A percentile compares a stretch with the other conserved stretches of the same genome.
These are phyloP conservation scores for Aleurites moluccanus DNA, from an alignment of 441 rosid genomes.

Conservation along the genomic window DNA sequence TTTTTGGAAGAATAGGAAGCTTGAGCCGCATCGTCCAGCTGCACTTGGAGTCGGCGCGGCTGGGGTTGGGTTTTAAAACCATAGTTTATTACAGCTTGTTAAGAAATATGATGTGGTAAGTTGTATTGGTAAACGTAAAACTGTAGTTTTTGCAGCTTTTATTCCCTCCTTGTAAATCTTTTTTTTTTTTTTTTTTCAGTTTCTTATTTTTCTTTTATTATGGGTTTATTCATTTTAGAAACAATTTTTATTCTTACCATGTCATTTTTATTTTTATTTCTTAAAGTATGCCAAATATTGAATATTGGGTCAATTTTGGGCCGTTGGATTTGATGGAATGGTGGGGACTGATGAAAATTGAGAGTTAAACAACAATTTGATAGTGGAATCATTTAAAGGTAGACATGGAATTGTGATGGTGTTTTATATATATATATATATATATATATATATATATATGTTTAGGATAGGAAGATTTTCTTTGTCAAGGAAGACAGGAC, in stretches of 20 bases:
- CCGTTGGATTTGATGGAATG: neutral
- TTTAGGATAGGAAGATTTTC: neutral
- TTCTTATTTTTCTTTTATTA: neutral
- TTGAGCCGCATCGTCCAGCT: slow-evolving; percentile 69
- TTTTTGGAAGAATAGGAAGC: slow-evolving; percentile 88
- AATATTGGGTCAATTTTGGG: neutral
- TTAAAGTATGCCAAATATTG: too few species aligned
- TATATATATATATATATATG: too few species aligned
- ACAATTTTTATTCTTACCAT: neutral
- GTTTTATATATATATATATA: too few species aligned
- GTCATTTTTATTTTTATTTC: too few species aligned
- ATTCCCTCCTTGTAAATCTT: slow-evolving; percentile 44
- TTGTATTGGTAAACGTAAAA: slow-evolving; percentile 23
- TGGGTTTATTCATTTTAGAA: slow-evolving; percentile 9
- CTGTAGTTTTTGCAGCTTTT: slow-evolving; percentile 10
- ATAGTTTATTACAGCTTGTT: neutral
- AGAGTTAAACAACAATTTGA: neutral
- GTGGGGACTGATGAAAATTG: neutral
- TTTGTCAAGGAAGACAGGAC: neutral
- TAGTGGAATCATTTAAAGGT: too few species aligned
- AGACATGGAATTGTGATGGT: neutral
- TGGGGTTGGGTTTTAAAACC: slow-evolving; percentile 42
- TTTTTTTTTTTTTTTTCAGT: slow-evolving; percentile 22
- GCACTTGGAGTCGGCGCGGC: slow-evolving; percentile 64
- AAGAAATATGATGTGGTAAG: slow-evolving; percentile 30